Evolutionary conservation across 306 rosid species (phyloP).

Genomic region (Rubus parviflorus): DNA sequence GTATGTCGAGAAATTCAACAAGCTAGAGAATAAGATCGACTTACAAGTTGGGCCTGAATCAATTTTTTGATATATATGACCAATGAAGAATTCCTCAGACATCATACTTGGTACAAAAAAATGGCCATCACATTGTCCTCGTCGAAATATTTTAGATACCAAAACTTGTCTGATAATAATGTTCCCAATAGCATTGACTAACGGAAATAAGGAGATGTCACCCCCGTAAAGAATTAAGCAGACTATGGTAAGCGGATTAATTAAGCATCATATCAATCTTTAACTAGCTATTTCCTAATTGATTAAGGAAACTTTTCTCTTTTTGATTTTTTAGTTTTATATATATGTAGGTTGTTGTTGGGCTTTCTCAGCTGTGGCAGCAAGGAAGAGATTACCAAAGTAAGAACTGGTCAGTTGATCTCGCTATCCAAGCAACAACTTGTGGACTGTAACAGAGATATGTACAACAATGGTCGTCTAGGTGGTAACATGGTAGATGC

Average conservation of each 20-base stretch:
- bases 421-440: no score
- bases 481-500: background rate
- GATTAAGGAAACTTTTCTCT: background rate
- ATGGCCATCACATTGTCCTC: no score
- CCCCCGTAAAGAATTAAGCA: background rate
- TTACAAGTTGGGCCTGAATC: constrained; percentile 27
- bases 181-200: no score
- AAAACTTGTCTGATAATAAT: no score
- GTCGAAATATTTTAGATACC: no score
- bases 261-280: background rate
- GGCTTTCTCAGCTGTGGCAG: no score
- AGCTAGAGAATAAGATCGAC: constrained; percentile 12
- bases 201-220: constrained; percentile 40
- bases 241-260: background rate
- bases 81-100: constrained; percentile 21
- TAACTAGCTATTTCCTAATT: background rate
- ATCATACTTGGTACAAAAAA: constrained; percentile 2
- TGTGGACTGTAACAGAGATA: no score
- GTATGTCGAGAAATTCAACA: constrained; percentile 28
- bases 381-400: no score
- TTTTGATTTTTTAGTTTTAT: background rate
- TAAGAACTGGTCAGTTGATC: no score
- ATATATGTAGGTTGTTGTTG: no score
- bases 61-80: constrained; percentile 36
- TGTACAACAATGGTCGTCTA: no score